Conservation (phyloP, 2,329 filamentous ascomycete genomes). For the Aspergillus ochraceoroseus region DNA sequence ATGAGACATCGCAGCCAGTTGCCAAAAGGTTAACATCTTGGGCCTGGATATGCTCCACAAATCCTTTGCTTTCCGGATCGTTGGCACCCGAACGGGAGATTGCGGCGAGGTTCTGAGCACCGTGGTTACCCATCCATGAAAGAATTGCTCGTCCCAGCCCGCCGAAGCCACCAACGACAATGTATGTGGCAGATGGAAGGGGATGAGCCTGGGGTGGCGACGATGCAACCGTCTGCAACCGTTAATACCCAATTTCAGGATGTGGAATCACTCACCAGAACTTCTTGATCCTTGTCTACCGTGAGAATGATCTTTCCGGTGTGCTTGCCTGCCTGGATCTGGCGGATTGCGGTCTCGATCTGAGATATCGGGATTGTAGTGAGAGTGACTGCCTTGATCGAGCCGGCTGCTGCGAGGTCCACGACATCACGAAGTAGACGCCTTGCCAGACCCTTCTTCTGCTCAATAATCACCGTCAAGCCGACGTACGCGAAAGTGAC, state of each 20-base stretch:
- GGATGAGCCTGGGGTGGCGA: conserved; percentile 5
- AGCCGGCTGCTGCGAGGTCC: conserved; percentile 13
- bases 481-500: conserved; percentile 16
- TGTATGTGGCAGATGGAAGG: neutral
- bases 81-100: conserved; percentile 9
- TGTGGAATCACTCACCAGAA: conserved; percentile 3
- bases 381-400: conserved; percentile 30
- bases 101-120: conserved; percentile 3
- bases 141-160: conserved; percentile 8
- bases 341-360: conserved; percentile 27
- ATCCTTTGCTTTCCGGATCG: conserved; percentile 2
- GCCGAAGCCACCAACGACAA: conserved; percentile 7
- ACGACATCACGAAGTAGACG: conserved; percentile 7
- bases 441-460: conserved; percentile 5
- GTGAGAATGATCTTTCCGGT: conserved; percentile 39
- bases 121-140: conserved; percentile 1
- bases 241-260: neutral
- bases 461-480: conserved; percentile 7
- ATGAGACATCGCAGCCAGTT: conserved; percentile 3
- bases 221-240: neutral
- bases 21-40: conserved; percentile 3
- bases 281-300: conserved; percentile 7
- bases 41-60: too few relatives aligned
- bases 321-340: conserved; percentile 35
- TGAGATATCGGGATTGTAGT: conserved; percentile 27